A percentile compares a stretch with the other conserved stretches of the same genome.
Evolutionary conservation across 139 green algal species (phyloP).

Genomic region (Zygnema cylindricum): DNA sequence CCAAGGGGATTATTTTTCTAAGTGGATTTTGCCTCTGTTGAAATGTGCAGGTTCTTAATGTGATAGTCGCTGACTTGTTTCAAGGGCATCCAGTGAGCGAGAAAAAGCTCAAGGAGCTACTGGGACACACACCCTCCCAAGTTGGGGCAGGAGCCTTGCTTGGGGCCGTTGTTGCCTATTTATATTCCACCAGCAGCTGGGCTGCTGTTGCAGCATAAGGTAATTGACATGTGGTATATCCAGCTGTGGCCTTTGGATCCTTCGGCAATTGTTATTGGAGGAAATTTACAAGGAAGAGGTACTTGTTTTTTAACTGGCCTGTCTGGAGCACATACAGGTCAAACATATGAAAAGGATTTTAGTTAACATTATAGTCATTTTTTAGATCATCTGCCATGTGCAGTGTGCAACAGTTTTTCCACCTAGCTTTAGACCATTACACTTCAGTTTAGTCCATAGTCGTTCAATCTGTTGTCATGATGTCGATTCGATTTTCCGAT

Average conservation of each 20-base stretch:
- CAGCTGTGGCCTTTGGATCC: background rate
- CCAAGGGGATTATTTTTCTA: too few relatives aligned
- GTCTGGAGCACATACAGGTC: too few relatives aligned
- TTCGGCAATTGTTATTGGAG: too few relatives aligned
- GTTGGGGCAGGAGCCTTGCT: slow-evolving; percentile 48
- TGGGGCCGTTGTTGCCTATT: slow-evolving; percentile 28
- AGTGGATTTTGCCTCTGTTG: too few relatives aligned
- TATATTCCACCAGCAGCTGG: slow-evolving; percentile 34
- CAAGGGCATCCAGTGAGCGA: slow-evolving; percentile 68
- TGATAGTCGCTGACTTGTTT: slow-evolving; percentile 33
- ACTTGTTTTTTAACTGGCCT: too few relatives aligned
- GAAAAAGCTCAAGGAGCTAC: slow-evolving; percentile 63
- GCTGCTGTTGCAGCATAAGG: slow-evolving; percentile 1
- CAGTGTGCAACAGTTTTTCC: too few relatives aligned
- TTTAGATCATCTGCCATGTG: background rate
- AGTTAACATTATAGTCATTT: background rate
- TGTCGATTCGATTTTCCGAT: too few relatives aligned
- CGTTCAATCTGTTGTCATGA: too few relatives aligned
- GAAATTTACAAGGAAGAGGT: too few relatives aligned
- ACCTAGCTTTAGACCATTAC: too few relatives aligned
- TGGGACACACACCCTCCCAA: slow-evolving; percentile 59
- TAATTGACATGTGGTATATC: background rate
- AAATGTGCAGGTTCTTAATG: slow-evolving; percentile 61
- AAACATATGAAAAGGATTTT: background rate
- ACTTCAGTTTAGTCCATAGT: too few relatives aligned